phyloP scores from a whole-genome alignment of 2,329 filamentous ascomycete species.

The Paramyrothecium sp. region DNA sequence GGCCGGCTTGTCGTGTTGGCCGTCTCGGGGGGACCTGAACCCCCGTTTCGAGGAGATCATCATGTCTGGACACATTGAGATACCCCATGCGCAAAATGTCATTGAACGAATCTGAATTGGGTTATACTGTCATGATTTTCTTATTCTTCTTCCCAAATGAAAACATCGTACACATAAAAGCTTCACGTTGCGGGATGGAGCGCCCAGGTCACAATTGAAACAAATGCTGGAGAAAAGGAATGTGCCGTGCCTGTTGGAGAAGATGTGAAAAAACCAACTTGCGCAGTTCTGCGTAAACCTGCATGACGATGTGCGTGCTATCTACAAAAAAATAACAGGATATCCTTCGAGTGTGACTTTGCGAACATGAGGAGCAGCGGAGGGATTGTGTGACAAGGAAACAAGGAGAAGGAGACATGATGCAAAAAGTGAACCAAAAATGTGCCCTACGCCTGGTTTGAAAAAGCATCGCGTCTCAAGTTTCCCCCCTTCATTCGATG shows the following conservation, averaged over 20 bases:
- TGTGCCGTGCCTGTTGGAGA: too few relatives aligned
- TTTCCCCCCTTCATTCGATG: background rate
- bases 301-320: background rate
- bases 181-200: too few relatives aligned
- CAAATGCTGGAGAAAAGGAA: background rate
- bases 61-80: background rate
- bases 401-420: background rate
- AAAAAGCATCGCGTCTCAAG: background rate
- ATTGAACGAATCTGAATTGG: too few relatives aligned
- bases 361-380: background rate
- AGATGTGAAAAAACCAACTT: background rate
- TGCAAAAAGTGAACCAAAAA: background rate
- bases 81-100: background rate
- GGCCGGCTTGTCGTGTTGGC: too few relatives aligned
- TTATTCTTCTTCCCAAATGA: too few relatives aligned
- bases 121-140: too few relatives aligned
- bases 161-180: too few relatives aligned
- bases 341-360: background rate
- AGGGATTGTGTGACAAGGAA: background rate
- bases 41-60: too few relatives aligned
- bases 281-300: too few relatives aligned
- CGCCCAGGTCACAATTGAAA: background rate
- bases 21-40: too few relatives aligned
- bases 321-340: constrained; percentile 3
- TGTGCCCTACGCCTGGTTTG: background rate